Evolutionary conservation across 495 filamentous ascomycete species (phyloP).

Genomic region (Schizothecium vesticola): DNA sequence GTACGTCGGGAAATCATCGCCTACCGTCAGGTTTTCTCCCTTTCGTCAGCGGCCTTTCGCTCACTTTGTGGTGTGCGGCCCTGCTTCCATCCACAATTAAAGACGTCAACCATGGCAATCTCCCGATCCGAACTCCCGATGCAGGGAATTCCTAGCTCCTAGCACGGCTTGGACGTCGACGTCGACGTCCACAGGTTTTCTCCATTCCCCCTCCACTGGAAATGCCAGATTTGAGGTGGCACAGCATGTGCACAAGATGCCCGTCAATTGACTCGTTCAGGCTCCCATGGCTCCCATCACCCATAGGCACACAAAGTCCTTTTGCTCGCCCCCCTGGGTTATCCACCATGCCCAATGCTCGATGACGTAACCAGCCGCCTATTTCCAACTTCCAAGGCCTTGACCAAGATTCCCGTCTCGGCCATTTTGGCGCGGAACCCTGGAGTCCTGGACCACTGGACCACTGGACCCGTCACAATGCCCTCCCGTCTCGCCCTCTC

Average conservation of each 20-base stretch:
- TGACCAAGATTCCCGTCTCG: constrained; percentile 5
- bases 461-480: too few relatives aligned
- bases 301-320: neutral
- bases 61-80: too few relatives aligned
- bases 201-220: neutral
- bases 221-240: neutral
- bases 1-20: too few relatives aligned
- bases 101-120: neutral
- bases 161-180: neutral
- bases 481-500: too few relatives aligned
- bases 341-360: constrained; percentile 11
- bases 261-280: neutral
- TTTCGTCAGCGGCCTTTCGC: too few relatives aligned
- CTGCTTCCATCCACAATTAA: neutral
- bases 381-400: constrained; percentile 15
- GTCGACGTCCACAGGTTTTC: neutral
- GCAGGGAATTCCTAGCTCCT: neutral
- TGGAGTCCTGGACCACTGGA: neutral
- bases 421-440: neutral
- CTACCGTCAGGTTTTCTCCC: too few relatives aligned
- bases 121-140: neutral
- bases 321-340: neutral
- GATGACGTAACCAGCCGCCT: constrained; percentile 18
- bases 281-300: neutral
- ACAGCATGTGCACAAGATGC: neutral